Conservation (phyloP, 805 yeast genomes). For the Wickerhamomyces chambardii region DNA sequence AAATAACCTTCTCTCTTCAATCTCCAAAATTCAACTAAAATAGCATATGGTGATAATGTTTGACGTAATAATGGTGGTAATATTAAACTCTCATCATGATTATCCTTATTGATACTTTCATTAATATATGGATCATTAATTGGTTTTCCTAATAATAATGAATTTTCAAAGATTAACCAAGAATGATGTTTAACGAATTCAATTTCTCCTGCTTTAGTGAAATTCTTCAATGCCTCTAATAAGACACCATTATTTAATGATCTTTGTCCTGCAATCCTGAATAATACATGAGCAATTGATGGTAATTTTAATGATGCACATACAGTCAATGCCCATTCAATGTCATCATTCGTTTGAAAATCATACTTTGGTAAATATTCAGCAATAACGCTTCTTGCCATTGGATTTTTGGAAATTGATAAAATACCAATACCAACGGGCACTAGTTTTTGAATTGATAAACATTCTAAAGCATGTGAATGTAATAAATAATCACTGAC, state of each 20-base stretch:
- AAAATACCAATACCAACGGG: constrained; percentile 67
- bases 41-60: constrained; percentile 64
- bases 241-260: constrained; percentile 18
- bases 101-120: constrained; percentile 25
- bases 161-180: constrained; percentile 57
- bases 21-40: constrained; percentile 41
- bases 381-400: constrained; percentile 35
- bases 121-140: constrained; percentile 49
- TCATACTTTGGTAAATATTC: constrained; percentile 53
- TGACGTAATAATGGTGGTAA: constrained; percentile 56
- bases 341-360: constrained; percentile 61
- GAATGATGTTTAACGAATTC: constrained; percentile 38
- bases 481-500: constrained; percentile 51
- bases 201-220: constrained; percentile 54
- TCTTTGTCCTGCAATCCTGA: constrained; percentile 21
- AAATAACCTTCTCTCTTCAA: constrained; percentile 18
- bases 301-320: constrained; percentile 60
- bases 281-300: constrained; percentile 47
- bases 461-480: constrained; percentile 44
- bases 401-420: constrained; percentile 33
- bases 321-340: constrained; percentile 69
- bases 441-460: constrained; percentile 42
- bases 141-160: constrained; percentile 41
- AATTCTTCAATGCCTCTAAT: constrained; percentile 55
- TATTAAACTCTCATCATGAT: constrained; percentile 16